Percentiles rank a stretch among this genome's conserved stretches.
These are phyloP conservation scores for Colletotrichum sp. DNA, from an alignment of 2,329 filamentous ascomycete genomes.

Conservation along the genomic window DNA sequence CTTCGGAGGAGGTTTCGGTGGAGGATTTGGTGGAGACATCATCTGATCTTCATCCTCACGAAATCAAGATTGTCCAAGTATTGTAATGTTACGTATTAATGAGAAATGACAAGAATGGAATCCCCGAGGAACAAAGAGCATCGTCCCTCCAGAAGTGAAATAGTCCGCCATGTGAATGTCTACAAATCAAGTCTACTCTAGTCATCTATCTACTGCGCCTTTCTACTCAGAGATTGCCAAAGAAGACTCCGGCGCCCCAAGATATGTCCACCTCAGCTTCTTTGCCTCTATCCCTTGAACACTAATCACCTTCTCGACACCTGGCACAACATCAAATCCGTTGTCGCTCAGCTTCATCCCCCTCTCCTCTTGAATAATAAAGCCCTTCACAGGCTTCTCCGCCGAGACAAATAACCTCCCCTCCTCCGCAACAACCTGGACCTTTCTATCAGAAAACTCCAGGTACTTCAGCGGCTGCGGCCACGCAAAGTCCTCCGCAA, in stretches of 20 bases:
- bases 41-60: neutral
- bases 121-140: neutral
- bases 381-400: slow-evolving; percentile 58
- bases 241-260: slow-evolving; percentile 18
- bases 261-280: slow-evolving; percentile 21
- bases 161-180: neutral
- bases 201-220: neutral
- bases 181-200: neutral
- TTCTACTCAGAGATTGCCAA: neutral
- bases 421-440: slow-evolving; percentile 34
- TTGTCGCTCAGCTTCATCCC: slow-evolving; percentile 58
- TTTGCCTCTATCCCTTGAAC: neutral
- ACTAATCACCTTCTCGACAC: slow-evolving; percentile 31
- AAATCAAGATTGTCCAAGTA: neutral
- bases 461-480: slow-evolving; percentile 68
- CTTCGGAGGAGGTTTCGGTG: slow-evolving; percentile 38
- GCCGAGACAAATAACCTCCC: slow-evolving; percentile 35
- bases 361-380: slow-evolving; percentile 56
- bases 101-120: slow-evolving; percentile 5
- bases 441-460: slow-evolving; percentile 48
- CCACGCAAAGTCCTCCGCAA: slow-evolving; percentile 60
- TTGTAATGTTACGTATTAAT: slow-evolving; percentile 11
- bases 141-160: neutral
- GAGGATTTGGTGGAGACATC: slow-evolving; percentile 34
- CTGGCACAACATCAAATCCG: slow-evolving; percentile 62